These are phyloP conservation scores for Dioscorea cayenensis DNA, from an alignment of 116 monocot species.

Conservation along the genomic window DNA sequence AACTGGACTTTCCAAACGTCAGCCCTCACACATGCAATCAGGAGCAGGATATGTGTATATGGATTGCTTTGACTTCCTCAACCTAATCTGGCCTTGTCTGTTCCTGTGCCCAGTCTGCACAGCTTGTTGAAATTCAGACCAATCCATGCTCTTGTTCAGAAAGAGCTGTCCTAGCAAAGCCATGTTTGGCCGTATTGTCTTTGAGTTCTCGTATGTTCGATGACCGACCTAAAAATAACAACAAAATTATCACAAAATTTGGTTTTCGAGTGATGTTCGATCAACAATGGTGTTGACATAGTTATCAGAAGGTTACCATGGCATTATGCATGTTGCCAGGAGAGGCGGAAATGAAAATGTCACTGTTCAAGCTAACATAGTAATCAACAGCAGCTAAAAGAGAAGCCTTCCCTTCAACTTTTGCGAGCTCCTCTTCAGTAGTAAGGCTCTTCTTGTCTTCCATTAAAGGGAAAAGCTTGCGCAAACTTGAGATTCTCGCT, in stretches of 20 bases:
- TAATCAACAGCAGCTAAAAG: slow-evolving; percentile 83
- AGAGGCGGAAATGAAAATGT: slow-evolving; percentile 70
- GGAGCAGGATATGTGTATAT: slow-evolving; percentile 93
- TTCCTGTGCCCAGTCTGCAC: slow-evolving; percentile 53
- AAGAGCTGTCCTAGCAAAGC: slow-evolving; percentile 68
- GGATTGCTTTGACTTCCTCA: slow-evolving; percentile 72
- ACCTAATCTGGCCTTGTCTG: slow-evolving; percentile 49
- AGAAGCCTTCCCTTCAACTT: slow-evolving; percentile 74
- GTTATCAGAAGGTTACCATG: slow-evolving; percentile 32
- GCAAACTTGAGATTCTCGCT: slow-evolving; percentile 64
- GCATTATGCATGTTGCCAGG: slow-evolving; percentile 94
- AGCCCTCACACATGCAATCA: slow-evolving; percentile 71
- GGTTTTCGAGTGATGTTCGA: neutral
- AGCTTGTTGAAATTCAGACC: slow-evolving; percentile 54
- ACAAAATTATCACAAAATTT: neutral
- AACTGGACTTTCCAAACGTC: neutral
- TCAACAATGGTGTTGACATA: neutral
- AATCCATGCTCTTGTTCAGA: slow-evolving; percentile 72
- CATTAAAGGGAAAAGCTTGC: slow-evolving; percentile 83
- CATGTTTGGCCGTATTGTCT: slow-evolving; percentile 83
- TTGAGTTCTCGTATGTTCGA: slow-evolving; percentile 65
- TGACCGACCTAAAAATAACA: slow-evolving; percentile 40
- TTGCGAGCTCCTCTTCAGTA: slow-evolving; percentile 58
- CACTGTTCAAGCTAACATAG: slow-evolving; percentile 72
- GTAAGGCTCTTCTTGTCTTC: slow-evolving; percentile 86